Evolutionary conservation across 2,329 filamentous ascomycete species (phyloP).

Genomic region (Westerdykella aurantiaca): DNA sequence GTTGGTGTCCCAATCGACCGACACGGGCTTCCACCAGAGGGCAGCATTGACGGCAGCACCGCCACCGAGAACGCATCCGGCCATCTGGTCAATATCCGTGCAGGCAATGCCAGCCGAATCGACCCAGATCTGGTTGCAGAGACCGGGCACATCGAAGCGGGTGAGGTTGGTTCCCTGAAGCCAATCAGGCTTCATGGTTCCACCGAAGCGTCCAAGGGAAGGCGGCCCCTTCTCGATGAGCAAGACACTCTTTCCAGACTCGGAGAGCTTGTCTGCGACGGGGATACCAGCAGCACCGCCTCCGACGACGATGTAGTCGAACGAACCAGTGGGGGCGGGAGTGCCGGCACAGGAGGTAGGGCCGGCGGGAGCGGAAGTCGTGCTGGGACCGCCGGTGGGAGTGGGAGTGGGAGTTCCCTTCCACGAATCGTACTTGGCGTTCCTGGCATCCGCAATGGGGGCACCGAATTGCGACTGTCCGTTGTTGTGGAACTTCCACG

Average conservation of each 20-base stretch:
- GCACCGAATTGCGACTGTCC: conserved; percentile 51
- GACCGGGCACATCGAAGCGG: conserved; percentile 65
- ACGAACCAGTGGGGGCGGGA: conserved; percentile 41
- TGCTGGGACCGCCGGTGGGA: conserved; percentile 18
- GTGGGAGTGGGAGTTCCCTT: conserved; percentile 22
- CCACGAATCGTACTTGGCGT: conserved; percentile 41
- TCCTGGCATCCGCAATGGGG: conserved; percentile 41
- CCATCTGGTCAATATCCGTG: conserved; percentile 66
- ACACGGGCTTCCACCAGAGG: conserved; percentile 62
- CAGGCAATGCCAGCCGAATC: conserved; percentile 61
- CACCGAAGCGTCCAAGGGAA: conserved; percentile 61
- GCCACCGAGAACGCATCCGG: conserved; percentile 65
- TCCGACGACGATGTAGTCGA: conserved; percentile 61
- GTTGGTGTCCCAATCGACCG: conserved; percentile 64
- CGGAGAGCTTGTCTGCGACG: conserved; percentile 55
- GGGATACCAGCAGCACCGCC: conserved; percentile 59
- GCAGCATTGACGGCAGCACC: conserved; percentile 62
- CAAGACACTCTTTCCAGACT: conserved; percentile 59
- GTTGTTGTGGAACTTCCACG: conserved; percentile 49
- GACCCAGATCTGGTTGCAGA: conserved; percentile 65
- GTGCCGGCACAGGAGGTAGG: conserved; percentile 35
- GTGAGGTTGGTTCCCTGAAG: conserved; percentile 57
- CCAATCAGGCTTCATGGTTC: conserved; percentile 58
- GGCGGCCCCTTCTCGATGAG: conserved; percentile 47
- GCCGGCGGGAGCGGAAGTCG: conserved; percentile 19